A percentile compares a stretch with the other conserved stretches of the same genome.
These are phyloP conservation scores for Pseudogymnoascus sp. DNA, from an alignment of 2,329 filamentous ascomycete species.

Conservation along the genomic window DNA sequence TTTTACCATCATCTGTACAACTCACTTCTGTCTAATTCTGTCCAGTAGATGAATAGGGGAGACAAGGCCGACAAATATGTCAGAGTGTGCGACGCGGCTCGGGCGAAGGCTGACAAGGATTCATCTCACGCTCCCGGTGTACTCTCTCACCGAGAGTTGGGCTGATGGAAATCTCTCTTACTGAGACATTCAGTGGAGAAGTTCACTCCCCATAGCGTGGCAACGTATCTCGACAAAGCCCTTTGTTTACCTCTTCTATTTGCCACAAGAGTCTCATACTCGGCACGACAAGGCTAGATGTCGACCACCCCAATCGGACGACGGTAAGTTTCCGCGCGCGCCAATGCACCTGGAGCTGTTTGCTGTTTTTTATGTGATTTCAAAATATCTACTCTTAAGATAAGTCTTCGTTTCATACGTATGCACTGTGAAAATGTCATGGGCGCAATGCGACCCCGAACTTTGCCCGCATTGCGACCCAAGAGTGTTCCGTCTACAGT, in stretches of 20 bases:
- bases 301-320: background rate
- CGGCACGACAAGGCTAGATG: background rate
- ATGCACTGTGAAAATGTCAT: background rate
- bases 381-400: background rate
- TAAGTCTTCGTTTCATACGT: background rate
- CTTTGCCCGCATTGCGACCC: background rate
- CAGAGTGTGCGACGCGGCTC: background rate
- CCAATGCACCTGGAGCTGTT: background rate
- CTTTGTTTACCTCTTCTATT: background rate
- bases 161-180: background rate
- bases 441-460: background rate
- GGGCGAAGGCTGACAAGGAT: background rate
- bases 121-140: background rate
- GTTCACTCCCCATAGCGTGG: background rate
- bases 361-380: background rate
- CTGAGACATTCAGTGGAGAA: background rate
- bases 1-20: background rate
- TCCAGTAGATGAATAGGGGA: background rate
- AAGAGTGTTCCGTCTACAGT: background rate
- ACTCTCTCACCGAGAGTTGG: background rate
- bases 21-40: background rate
- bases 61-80: background rate
- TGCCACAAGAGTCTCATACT: background rate
- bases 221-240: background rate
- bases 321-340: background rate